A percentile compares a stretch with the other conserved stretches of the same genome.
Conservation (phyloP, 441 rosid species). For the Dalechampia spathulata region DNA sequence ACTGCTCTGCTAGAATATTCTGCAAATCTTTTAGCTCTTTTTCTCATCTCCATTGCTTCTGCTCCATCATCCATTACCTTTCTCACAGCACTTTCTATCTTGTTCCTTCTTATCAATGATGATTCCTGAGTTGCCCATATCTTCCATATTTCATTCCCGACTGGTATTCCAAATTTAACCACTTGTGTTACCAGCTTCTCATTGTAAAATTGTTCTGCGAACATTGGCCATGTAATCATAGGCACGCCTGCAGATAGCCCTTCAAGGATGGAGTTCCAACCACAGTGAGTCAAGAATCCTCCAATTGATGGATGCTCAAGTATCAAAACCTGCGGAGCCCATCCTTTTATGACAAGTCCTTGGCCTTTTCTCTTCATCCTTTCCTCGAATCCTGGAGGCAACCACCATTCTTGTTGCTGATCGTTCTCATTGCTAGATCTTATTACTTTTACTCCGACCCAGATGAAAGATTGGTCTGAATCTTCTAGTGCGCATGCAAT, state of each 20-base stretch:
- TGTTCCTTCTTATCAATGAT: constrained; percentile 7
- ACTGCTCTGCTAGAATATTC: constrained; percentile 15
- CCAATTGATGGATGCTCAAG: constrained; percentile 19
- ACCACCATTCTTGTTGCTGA: constrained; percentile 16
- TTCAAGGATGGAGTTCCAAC: constrained; percentile 25
- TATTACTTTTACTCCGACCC: constrained; percentile 15
- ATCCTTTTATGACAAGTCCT: constrained; percentile 18
- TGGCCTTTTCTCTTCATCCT: not conserved
- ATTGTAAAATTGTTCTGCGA: constrained; percentile 26
- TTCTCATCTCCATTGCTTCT: constrained; percentile 13
- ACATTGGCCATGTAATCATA: constrained; percentile 21
- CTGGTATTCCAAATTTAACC: constrained; percentile 19
- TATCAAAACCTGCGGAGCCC: constrained; percentile 23
- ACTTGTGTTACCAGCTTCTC: constrained; percentile 24
- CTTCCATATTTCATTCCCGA: constrained; percentile 24
- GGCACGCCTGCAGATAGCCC: constrained; percentile 17
- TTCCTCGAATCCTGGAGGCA: constrained; percentile 16
- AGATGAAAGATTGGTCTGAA: constrained; percentile 12
- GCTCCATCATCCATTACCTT: constrained; percentile 8
- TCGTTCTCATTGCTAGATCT: not conserved
- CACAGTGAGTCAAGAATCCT: constrained; percentile 29
- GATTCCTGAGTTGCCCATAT: constrained; percentile 24
- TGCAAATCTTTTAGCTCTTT: not conserved
- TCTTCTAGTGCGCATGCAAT: constrained; percentile 19
- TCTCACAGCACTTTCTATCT: not conserved